phyloP scores from a whole-genome alignment of 768 basidiomycete species.

The Gymnopilus dilepis region DNA sequence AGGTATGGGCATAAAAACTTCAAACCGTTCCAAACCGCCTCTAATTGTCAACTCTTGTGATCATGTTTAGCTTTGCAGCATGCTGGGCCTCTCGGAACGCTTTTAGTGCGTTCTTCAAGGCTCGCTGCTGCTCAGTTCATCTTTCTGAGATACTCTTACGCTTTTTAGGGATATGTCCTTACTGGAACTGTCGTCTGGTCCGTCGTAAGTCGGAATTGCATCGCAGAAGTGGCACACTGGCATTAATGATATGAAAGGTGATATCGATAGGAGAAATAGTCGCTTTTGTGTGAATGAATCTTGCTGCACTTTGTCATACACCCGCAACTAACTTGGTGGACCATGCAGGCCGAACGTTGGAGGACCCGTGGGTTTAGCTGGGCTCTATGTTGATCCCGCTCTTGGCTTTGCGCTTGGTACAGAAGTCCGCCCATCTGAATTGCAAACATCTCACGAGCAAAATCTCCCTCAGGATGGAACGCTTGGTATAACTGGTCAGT shows the following conservation, averaged over 20 bases:
- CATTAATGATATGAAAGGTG: conserved; percentile 10
- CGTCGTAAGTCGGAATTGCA: conserved; percentile 13
- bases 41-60: background rate
- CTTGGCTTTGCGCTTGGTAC: conserved; percentile 43
- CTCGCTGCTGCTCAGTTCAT: too few relatives aligned
- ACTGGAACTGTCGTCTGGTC: conserved; percentile 26
- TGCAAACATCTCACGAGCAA: conserved; percentile 28
- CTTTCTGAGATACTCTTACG: background rate
- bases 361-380: conserved; percentile 31
- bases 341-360: conserved; percentile 31
- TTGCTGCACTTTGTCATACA: background rate
- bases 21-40: background rate
- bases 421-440: conserved; percentile 33
- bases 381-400: conserved; percentile 40
- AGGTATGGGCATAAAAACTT: conserved; percentile 6
- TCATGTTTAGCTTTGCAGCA: conserved; percentile 16
- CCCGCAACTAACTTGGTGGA: background rate
- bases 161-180: conserved; percentile 18
- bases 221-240: too few relatives aligned
- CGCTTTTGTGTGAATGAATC: conserved; percentile 18
- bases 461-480: conserved; percentile 38
- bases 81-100: conserved; percentile 24
- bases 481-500: conserved; percentile 31
- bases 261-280: conserved; percentile 36
- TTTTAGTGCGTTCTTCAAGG: conserved; percentile 5